Percentiles rank a stretch among this genome's conserved stretches.
Evolutionary conservation across 2,329 filamentous ascomycete genomes (phyloP).

Genomic region (Ramularia collo-cygni): DNA sequence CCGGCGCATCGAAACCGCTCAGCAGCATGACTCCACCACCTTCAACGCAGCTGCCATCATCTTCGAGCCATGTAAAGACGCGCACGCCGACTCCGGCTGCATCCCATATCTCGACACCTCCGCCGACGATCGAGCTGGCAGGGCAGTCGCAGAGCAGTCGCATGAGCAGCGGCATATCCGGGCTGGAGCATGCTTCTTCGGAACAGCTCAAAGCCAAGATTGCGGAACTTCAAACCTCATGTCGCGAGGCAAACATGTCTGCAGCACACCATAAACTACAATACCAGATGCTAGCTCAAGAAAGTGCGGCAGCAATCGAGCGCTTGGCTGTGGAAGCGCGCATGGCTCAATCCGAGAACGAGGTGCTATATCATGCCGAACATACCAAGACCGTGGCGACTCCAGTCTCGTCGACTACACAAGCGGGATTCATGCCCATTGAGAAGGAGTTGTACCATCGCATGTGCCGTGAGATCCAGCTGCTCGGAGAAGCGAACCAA

Average conservation of each 20-base stretch:
- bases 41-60: conserved; percentile 48
- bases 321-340: conserved; percentile 85
- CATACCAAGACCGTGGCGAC: conserved; percentile 51
- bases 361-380: conserved; percentile 71
- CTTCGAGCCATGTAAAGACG: conserved; percentile 27
- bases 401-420: conserved; percentile 41
- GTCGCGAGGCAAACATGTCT: conserved; percentile 69
- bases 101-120: conserved; percentile 44
- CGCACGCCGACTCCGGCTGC: conserved; percentile 47
- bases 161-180: conserved; percentile 32
- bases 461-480: conserved; percentile 48
- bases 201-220: conserved; percentile 50
- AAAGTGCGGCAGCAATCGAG: conserved; percentile 77
- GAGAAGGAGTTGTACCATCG: conserved; percentile 50
- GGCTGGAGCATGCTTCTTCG: conserved; percentile 45
- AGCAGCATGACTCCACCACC: conserved; percentile 56
- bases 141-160: conserved; percentile 12
- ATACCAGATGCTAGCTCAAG: conserved; percentile 74
- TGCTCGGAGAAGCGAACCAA: conserved; percentile 59
- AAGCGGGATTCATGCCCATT: conserved; percentile 33
- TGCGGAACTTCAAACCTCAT: conserved; percentile 43
- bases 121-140: conserved; percentile 33
- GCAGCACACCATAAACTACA: conserved; percentile 87
- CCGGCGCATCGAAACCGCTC: not conserved
- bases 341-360: conserved; percentile 81